Conservation (phyloP, 345 rosid species). For the Populus pruinosa region DNA sequence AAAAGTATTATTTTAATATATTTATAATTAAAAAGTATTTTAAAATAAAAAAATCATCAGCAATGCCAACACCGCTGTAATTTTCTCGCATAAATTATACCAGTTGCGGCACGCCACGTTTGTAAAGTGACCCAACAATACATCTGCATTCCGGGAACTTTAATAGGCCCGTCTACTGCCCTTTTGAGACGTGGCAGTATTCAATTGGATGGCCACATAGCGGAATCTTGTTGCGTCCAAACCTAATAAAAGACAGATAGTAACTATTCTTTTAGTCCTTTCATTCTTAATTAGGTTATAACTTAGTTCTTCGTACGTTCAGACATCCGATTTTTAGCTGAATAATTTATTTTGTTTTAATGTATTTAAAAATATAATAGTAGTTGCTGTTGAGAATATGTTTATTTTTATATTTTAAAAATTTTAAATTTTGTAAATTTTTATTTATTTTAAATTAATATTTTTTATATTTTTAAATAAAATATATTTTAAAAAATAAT, state of each 20-base stretch:
- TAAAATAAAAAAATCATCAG: too few relatives aligned
- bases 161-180: background rate
- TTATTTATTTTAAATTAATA: too few relatives aligned
- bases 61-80: too few relatives aligned
- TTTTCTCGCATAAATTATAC: background rate
- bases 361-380: too few relatives aligned
- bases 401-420: too few relatives aligned
- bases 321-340: background rate
- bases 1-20: too few relatives aligned
- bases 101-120: background rate
- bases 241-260: background rate
- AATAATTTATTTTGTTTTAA: too few relatives aligned
- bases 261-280: background rate
- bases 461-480: too few relatives aligned
- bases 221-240: background rate
- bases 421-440: too few relatives aligned
- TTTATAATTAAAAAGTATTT: too few relatives aligned
- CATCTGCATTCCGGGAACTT: background rate
- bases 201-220: background rate
- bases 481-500: too few relatives aligned
- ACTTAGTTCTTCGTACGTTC: background rate
- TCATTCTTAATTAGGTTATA: background rate
- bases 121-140: background rate
- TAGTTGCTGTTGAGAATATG: too few relatives aligned
- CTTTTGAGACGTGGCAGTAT: slow-evolving; percentile 15